Conservation (phyloP, 345 rosid species). For the Salix purpurea region DNA sequence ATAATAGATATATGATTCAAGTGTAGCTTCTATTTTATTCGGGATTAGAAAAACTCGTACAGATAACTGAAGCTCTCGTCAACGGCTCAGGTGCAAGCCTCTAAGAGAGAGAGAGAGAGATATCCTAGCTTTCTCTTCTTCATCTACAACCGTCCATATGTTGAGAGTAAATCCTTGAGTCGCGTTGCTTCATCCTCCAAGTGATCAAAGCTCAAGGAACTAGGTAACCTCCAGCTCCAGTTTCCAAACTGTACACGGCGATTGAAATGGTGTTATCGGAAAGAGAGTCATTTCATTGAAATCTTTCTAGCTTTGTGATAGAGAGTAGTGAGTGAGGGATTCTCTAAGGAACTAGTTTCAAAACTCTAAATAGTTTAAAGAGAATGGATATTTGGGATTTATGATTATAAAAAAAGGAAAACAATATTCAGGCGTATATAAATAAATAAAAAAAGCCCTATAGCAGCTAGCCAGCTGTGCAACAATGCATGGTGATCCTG, state of each 20-base stretch:
- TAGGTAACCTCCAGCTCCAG: conserved; percentile 90
- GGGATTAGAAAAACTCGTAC: not conserved
- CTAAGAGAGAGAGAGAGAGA: not conserved
- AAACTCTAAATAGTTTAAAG: no score
- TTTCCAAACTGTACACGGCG: conserved; percentile 56
- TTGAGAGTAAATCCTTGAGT: conserved; percentile 49
- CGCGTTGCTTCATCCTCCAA: conserved; percentile 52
- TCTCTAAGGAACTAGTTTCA: not conserved
- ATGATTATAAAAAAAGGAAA: not conserved
- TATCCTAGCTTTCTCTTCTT: conserved; percentile 4
- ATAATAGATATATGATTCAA: not conserved
- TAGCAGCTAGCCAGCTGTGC: not conserved
- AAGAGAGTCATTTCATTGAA: not conserved
- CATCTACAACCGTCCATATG: conserved; percentile 55
- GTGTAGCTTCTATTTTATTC: not conserved
- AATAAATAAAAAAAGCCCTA: not conserved
- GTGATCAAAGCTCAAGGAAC: conserved; percentile 51
- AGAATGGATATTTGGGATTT: no score
- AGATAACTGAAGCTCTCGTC: not conserved
- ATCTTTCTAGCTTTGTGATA: not conserved
- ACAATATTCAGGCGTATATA: not conserved
- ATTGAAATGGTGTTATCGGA: not conserved
- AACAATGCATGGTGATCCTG: not conserved
- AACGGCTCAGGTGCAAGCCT: not conserved
- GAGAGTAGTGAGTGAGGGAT: not conserved